These are phyloP conservation scores for Debaryomyces udenii DNA, from an alignment of 1,139 yeast genomes.

Conservation along the genomic window DNA sequence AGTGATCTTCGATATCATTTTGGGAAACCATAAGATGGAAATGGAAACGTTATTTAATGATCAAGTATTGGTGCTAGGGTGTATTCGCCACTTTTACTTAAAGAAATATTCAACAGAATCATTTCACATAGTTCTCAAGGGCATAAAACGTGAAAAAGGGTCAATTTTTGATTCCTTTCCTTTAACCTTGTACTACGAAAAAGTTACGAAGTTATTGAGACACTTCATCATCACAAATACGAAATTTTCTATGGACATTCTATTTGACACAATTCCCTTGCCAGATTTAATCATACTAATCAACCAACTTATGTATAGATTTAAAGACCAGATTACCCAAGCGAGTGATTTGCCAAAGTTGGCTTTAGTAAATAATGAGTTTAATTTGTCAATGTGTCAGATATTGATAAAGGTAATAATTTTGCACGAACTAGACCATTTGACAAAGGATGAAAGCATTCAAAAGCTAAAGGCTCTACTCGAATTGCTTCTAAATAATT, in stretches of 20 bases:
- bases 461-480: conserved; percentile 31
- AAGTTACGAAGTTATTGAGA: conserved; percentile 18
- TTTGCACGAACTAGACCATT: conserved; percentile 19
- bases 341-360: conserved; percentile 24
- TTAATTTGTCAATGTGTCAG: conserved; percentile 58
- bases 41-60: conserved; percentile 13
- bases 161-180: conserved; percentile 15
- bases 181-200: conserved; percentile 13
- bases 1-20: conserved; percentile 20
- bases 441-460: conserved; percentile 16
- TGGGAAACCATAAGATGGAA: conserved; percentile 17
- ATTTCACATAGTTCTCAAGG: conserved; percentile 17
- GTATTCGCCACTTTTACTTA: conserved; percentile 17
- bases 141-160: conserved; percentile 12
- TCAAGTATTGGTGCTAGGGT: conserved; percentile 21
- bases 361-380: conserved; percentile 42
- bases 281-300: conserved; percentile 27
- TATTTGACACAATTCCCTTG: conserved; percentile 22
- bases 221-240: conserved; percentile 26
- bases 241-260: conserved; percentile 26
- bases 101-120: conserved; percentile 5
- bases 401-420: conserved; percentile 35
- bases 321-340: conserved; percentile 14
- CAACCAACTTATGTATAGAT: conserved; percentile 20
- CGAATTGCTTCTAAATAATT: conserved; percentile 43